Conservation (phyloP, 805 yeast genomes). For the Starmera quercuum region DNA sequence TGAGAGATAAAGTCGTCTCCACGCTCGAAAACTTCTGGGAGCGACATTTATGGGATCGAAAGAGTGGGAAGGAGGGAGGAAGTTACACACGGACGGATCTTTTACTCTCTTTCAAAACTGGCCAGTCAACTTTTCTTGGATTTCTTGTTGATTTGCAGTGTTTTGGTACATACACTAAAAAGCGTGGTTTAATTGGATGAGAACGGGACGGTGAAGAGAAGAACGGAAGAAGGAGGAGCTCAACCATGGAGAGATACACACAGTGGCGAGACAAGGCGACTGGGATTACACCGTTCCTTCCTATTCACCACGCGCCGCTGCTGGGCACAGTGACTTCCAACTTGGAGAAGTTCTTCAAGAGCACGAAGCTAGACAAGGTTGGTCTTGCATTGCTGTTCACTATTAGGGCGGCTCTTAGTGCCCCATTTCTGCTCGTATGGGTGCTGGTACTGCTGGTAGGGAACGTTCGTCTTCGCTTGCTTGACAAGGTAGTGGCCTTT, state of each 20-base stretch:
- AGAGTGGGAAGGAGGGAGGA: too few species aligned
- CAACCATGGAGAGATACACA: constrained; percentile 83
- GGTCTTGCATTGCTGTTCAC: constrained; percentile 15
- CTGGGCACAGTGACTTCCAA: constrained; percentile 7
- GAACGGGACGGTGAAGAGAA: too few species aligned
- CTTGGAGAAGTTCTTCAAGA: constrained; percentile 1
- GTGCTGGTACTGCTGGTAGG: constrained; percentile 11
- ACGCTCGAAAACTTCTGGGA: constrained; percentile 55
- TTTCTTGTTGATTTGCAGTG: background rate
- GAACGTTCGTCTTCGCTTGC: constrained; percentile 11
- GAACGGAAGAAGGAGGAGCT: too few species aligned
- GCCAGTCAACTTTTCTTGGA: too few species aligned
- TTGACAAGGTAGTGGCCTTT: constrained; percentile 1
- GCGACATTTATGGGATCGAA: constrained; percentile 52
- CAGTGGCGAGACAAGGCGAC: constrained; percentile 86
- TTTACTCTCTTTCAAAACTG: too few species aligned
- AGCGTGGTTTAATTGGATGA: too few species aligned
- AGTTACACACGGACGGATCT: too few species aligned
- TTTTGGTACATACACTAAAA: too few species aligned
- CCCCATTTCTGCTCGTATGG: constrained; percentile 21
- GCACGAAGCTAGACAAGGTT: constrained; percentile 1
- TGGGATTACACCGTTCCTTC: constrained; percentile 88
- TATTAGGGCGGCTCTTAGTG: constrained; percentile 7
- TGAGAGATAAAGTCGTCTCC: constrained; percentile 65
- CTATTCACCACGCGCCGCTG: constrained; percentile 23